A percentile compares a stretch with the other conserved stretches of the same genome.
These are phyloP conservation scores for Hanseniaspora valbyensis DNA, from an alignment of 805 yeast genomes.

Conservation along the genomic window DNA sequence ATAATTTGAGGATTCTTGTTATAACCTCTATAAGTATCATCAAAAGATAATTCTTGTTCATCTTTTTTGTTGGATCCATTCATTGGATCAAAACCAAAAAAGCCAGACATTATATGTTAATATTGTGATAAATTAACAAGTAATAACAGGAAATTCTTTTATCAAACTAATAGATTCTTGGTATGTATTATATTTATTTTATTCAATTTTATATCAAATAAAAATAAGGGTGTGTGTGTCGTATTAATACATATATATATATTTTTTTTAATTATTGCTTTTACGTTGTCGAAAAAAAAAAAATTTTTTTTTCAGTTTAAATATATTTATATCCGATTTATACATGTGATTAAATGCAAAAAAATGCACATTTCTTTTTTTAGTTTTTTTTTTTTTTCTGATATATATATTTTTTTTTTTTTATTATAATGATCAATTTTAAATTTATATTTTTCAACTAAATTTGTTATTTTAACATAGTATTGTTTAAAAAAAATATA, in stretches of 20 bases:
- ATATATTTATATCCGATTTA: not conserved
- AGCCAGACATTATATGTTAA: slow-evolving; percentile 18
- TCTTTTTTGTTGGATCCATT: not conserved
- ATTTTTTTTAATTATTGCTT: slow-evolving; percentile 8
- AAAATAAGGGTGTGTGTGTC: too few species aligned
- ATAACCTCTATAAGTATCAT: slow-evolving; percentile 71
- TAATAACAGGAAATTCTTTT: not conserved
- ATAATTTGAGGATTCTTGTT: slow-evolving; percentile 31
- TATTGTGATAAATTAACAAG: not conserved
- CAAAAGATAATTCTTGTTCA: slow-evolving; percentile 46
- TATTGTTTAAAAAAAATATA: too few species aligned
- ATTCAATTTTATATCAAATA: too few species aligned
- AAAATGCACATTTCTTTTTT: not conserved
- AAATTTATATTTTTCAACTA: not conserved
- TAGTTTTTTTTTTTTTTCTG: not conserved
- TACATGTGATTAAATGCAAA: not conserved
- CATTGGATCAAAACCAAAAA: slow-evolving; percentile 28
- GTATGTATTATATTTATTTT: too few species aligned
- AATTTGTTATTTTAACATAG: too few species aligned
- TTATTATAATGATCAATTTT: not conserved
- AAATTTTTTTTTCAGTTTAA: not conserved
- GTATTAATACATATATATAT: too few species aligned
- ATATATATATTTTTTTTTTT: not conserved
- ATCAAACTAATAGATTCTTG: too few species aligned
- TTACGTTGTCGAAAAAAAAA: slow-evolving; percentile 26